Percentiles rank a stretch among this genome's conserved stretches.
phyloP scores from a whole-genome alignment of 495 filamentous ascomycete species.

The Thermothielavioides terrestris region DNA sequence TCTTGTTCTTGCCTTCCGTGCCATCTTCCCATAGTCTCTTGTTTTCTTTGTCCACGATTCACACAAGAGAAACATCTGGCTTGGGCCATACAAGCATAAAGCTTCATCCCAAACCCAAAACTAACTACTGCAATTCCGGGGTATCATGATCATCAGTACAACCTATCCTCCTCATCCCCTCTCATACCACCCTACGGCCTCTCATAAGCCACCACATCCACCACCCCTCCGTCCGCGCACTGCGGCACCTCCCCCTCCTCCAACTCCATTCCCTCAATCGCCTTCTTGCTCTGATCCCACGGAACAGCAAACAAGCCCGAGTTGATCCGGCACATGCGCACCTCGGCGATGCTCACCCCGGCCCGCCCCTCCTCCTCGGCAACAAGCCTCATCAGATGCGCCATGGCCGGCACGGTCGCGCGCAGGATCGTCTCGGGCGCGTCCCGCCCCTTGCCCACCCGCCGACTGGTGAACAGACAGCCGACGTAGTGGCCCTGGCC shows the following conservation, averaged over 20 bases:
- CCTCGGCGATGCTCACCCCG: conserved; percentile 2
- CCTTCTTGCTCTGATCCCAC: conserved; percentile 17
- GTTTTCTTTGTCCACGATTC: too few species aligned
- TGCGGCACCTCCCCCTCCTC: conserved; percentile 13
- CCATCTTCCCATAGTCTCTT: too few species aligned
- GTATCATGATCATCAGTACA: background rate
- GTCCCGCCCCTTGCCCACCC: conserved; percentile 10
- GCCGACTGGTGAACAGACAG: conserved; percentile 22
- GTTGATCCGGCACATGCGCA: conserved; percentile 25
- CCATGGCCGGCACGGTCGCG: conserved; percentile 15
- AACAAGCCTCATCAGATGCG: conserved; percentile 18
- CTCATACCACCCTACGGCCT: background rate
- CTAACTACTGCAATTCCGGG: background rate
- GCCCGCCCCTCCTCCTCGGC: background rate
- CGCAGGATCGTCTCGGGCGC: conserved; percentile 10
- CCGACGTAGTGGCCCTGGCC: conserved; percentile 19
- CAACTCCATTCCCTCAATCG: conserved; percentile 13
- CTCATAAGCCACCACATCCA: conserved; percentile 8
- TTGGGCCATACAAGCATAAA: too few species aligned
- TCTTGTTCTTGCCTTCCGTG: too few species aligned
- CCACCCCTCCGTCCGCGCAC: background rate
- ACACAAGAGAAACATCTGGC: too few species aligned
- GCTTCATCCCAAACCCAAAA: too few species aligned
- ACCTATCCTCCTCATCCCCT: background rate
- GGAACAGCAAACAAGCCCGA: conserved; percentile 21